phyloP scores from a whole-genome alignment of 805 yeast species.

The Candida parachauliodes region DNA sequence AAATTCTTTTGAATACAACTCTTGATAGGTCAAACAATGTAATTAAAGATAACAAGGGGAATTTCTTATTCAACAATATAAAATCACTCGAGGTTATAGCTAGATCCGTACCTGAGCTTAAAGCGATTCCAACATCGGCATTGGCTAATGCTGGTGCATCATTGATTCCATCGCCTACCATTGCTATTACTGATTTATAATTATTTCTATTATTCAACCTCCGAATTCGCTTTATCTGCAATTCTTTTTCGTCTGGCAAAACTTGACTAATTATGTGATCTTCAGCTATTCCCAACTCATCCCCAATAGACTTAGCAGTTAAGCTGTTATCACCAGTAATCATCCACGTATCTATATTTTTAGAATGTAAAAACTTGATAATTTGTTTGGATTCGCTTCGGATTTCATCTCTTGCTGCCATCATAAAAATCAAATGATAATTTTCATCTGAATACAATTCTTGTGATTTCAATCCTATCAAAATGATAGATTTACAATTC shows the following conservation, averaged over 20 bases:
- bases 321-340: conserved; percentile 68
- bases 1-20: conserved; percentile 49
- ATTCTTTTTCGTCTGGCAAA: conserved; percentile 69
- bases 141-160: conserved; percentile 77
- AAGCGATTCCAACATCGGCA: conserved; percentile 76
- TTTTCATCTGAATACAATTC: conserved; percentile 22
- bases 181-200: conserved; percentile 53
- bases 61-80: conserved; percentile 53
- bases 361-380: conserved; percentile 30
- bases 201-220: conserved; percentile 16
- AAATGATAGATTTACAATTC: conserved; percentile 60
- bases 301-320: conserved; percentile 68
- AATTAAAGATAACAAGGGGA: conserved; percentile 50
- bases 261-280: conserved; percentile 62
- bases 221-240: conserved; percentile 54
- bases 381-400: conserved; percentile 56
- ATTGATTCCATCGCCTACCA: conserved; percentile 84
- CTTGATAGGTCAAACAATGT: conserved; percentile 51
- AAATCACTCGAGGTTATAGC: conserved; percentile 75
- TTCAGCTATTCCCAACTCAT: conserved; percentile 51
- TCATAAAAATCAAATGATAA: conserved; percentile 40
- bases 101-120: conserved; percentile 73
- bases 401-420: conserved; percentile 61
- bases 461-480: conserved; percentile 44
- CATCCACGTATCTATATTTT: conserved; percentile 64